A percentile compares a stretch with the other conserved stretches of the same genome.
phyloP scores from a whole-genome alignment of 768 basidiomycete species.

The Candolleomyces aberdarensis region DNA sequence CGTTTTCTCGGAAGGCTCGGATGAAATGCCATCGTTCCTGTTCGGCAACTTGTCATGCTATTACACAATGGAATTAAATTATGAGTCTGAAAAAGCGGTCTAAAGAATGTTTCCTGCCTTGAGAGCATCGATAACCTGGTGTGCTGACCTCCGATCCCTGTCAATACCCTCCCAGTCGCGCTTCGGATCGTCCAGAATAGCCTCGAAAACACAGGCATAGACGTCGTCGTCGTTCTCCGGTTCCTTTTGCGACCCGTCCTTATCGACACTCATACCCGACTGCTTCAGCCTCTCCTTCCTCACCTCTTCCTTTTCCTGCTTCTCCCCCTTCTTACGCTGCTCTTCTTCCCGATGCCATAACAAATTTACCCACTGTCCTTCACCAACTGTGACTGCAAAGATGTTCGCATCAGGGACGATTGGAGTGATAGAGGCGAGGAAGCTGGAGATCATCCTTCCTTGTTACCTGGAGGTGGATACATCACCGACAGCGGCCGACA shows the following conservation, averaged over 20 bases:
- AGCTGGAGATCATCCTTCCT: slow-evolving; percentile 70
- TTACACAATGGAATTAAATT: too few species aligned
- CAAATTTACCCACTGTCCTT: slow-evolving; percentile 79
- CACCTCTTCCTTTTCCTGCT: slow-evolving; percentile 57
- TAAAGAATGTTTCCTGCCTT: slow-evolving; percentile 66
- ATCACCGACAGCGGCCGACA: slow-evolving; percentile 75
- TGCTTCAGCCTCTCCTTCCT: slow-evolving; percentile 2
- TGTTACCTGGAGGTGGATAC: slow-evolving; percentile 62
- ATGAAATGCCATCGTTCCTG: too few species aligned
- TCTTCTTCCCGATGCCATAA: slow-evolving; percentile 73
- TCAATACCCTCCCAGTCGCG: slow-evolving; percentile 77
- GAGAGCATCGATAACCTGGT: slow-evolving; percentile 73
- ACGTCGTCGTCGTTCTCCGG: slow-evolving; percentile 41
- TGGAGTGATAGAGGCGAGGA: slow-evolving; percentile 72
- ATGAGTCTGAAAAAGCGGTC: neutral
- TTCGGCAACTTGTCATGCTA: too few species aligned
- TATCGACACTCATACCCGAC: slow-evolving; percentile 2
- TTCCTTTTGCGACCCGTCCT: slow-evolving; percentile 14
- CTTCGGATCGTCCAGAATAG: slow-evolving; percentile 40
- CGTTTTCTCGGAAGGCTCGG: too few species aligned
- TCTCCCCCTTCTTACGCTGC: slow-evolving; percentile 32
- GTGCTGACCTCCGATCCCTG: slow-evolving; percentile 76
- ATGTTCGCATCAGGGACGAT: slow-evolving; percentile 65
- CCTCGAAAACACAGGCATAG: slow-evolving; percentile 62
- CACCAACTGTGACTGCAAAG: slow-evolving; percentile 74